phyloP scores from a whole-genome alignment of 192 early-diverging fungal species.

The Backusella sp. region DNA sequence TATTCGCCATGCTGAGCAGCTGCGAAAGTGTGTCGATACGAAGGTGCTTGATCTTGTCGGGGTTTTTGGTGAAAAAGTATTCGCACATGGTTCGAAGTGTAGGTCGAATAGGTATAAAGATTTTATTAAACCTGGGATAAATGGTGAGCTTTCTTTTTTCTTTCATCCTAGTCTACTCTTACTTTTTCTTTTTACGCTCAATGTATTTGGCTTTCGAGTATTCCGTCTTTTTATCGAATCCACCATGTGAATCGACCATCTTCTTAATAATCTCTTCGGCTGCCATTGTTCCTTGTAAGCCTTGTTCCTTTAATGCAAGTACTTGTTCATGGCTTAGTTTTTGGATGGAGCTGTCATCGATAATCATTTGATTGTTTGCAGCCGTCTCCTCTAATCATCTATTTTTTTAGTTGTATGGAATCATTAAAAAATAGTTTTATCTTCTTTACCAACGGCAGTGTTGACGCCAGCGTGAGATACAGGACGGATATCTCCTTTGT shows the following conservation, averaged over 20 bases:
- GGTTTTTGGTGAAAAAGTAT: conserved; percentile 77
- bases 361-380: conserved; percentile 81
- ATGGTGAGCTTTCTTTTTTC: neutral
- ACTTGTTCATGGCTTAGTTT: conserved; percentile 82
- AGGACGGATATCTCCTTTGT: conserved; percentile 46
- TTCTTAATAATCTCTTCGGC: conserved; percentile 76
- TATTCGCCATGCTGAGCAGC: conserved; percentile 79
- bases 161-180: conserved; percentile 64
- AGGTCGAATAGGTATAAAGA: conserved; percentile 76
- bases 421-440: too few relatives aligned
- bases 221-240: conserved; percentile 93
- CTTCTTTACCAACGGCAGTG: conserved; percentile 31
- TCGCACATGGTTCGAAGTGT: conserved; percentile 74
- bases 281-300: conserved; percentile 63
- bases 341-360: conserved; percentile 73
- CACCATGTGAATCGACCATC: conserved; percentile 76
- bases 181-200: conserved; percentile 80
- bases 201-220: conserved; percentile 97
- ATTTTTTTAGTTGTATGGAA: neutral
- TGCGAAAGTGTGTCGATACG: conserved; percentile 93
- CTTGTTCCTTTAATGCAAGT: conserved; percentile 73
- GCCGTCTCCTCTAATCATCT: conserved; percentile 60
- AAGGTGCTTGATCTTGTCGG: conserved; percentile 62
- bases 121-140: conserved; percentile 68
- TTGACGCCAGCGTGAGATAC: conserved; percentile 6